Conservation (phyloP, 345 rosid genomes). For the Acer yangbiense region DNA sequence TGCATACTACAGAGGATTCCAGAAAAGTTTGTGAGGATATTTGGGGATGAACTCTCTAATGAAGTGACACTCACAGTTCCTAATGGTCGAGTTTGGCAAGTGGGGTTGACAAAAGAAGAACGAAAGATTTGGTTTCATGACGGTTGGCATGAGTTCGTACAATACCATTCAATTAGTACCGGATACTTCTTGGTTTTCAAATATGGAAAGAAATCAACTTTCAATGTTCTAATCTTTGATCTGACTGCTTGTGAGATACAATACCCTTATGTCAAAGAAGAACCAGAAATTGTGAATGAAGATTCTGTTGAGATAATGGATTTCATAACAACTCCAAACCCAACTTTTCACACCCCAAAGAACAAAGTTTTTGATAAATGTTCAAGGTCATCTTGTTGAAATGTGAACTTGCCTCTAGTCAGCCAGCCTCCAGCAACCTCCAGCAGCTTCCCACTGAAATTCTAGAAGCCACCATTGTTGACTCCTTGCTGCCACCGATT, state of each 20-base stretch:
- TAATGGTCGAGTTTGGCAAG: constrained; percentile 39
- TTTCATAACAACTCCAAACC: background rate
- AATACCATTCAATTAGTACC: constrained; percentile 32
- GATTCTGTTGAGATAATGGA: constrained; percentile 23
- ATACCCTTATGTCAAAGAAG: constrained; percentile 18
- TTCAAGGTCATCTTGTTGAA: constrained; percentile 10
- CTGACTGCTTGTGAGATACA: constrained; percentile 38
- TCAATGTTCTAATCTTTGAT: constrained; percentile 38
- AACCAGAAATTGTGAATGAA: constrained; percentile 3
- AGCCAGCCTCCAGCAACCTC: no score
- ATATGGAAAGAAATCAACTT: constrained; percentile 36
- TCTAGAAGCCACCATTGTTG: no score
- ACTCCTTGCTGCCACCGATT: no score
- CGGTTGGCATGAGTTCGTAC: constrained; percentile 44
- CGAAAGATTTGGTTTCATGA: constrained; percentile 42
- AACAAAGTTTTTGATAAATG: constrained; percentile 17
- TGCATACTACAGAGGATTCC: constrained; percentile 46
- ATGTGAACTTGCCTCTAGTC: no score
- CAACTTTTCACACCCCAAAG: constrained; percentile 13
- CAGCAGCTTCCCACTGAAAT: no score
- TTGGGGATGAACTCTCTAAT: constrained; percentile 38
- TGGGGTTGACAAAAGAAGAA: constrained; percentile 32
- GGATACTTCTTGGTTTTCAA: constrained; percentile 43
- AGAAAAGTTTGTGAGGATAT: constrained; percentile 32
- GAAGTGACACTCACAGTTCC: constrained; percentile 32